Evolutionary conservation across 2,329 filamentous ascomycete genomes (phyloP).

Genomic region (Leptodontidium sp.): DNA sequence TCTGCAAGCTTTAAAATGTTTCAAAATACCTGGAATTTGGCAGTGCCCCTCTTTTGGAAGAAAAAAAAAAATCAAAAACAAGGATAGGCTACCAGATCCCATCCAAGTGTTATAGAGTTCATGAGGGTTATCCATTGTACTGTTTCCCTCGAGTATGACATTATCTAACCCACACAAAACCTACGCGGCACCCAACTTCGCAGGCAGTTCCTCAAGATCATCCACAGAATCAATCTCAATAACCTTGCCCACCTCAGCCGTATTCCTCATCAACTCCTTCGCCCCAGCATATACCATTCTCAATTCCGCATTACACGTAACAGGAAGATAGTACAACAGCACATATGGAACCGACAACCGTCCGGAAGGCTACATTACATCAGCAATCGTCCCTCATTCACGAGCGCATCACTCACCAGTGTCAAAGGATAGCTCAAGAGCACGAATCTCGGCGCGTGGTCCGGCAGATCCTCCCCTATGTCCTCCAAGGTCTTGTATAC

Average conservation of each 20-base stretch:
- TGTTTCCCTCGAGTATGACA: not conserved
- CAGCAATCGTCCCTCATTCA: not conserved
- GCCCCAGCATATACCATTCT: constrained; percentile 96
- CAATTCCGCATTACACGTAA: constrained; percentile 85
- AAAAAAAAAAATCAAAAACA: not conserved
- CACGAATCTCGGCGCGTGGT: constrained; percentile 89
- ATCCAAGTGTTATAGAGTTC: not conserved
- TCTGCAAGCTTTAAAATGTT: too few relatives aligned
- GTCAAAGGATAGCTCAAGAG: constrained; percentile 91
- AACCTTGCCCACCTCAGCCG: constrained; percentile 86
- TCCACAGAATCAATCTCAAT: constrained; percentile 85
- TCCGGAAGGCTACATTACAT: constrained; percentile 67
- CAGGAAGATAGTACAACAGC: constrained; percentile 91
- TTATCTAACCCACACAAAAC: not conserved
- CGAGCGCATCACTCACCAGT: constrained; percentile 64
- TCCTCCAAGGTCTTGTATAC: constrained; percentile 85
- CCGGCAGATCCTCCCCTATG: constrained; percentile 87
- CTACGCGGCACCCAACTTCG: constrained; percentile 57
- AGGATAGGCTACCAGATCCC: not conserved
- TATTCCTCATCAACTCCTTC: constrained; percentile 94
- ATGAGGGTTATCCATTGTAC: not conserved
- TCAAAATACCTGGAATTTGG: too few relatives aligned
- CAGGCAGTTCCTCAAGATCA: constrained; percentile 83
- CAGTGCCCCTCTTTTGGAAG: too few relatives aligned
- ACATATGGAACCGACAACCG: constrained; percentile 91